These are phyloP conservation scores for Polygonum maritimum DNA, from an alignment of 148 eudicot genomes.

Conservation along the genomic window DNA sequence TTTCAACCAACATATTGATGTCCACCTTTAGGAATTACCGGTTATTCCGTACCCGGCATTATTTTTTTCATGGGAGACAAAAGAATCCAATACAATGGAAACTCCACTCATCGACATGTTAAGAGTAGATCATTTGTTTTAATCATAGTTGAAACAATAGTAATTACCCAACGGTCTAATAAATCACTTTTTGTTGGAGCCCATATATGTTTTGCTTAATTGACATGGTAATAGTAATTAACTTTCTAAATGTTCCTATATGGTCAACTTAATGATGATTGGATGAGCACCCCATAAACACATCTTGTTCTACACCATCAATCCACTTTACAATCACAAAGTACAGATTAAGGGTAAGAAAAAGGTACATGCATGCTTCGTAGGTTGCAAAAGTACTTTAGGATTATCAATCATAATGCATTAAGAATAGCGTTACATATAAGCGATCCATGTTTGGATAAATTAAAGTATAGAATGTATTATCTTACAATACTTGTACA, in stretches of 20 bases:
- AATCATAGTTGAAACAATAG: not conserved
- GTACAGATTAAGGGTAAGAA: not conserved
- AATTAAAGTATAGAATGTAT: too few relatives aligned
- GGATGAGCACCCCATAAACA: not conserved
- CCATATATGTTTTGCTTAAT: not conserved
- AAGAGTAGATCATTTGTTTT: not conserved
- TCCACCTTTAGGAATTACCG: not conserved
- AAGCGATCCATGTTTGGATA: too few relatives aligned
- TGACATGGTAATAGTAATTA: not conserved
- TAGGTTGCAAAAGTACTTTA: not conserved
- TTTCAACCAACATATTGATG: slow-evolving; percentile 1
- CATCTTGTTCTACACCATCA: not conserved
- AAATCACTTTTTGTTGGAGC: not conserved
- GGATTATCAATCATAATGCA: not conserved
- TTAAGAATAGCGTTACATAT: not conserved
- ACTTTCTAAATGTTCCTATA: not conserved
- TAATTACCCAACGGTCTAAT: slow-evolving; percentile 2
- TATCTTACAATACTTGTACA: too few relatives aligned
- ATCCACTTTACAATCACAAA: not conserved
- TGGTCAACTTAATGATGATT: slow-evolving; percentile 1
- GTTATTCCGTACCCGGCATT: slow-evolving; percentile 4
- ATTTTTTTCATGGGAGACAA: not conserved
- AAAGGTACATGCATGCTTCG: not conserved
- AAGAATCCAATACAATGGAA: not conserved
- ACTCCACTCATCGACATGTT: not conserved